Evolutionary conservation across 106 monocot genomes (phyloP), one percentile per base, ranked within the genome.

Genomic region (Gastrodia elata): DNA sequence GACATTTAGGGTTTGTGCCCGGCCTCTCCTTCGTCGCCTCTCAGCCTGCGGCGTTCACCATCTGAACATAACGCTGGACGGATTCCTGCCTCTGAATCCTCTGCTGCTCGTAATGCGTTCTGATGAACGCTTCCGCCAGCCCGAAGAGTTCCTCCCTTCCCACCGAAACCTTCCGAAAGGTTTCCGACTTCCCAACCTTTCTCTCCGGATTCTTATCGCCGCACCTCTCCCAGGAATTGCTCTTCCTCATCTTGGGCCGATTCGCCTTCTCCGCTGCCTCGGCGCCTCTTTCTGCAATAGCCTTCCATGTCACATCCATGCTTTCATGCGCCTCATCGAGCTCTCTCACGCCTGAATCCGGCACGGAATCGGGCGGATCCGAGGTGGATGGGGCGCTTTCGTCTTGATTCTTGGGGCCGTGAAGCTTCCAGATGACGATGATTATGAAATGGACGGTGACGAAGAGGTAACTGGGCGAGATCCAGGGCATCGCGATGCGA

Each of bases 381-480:
- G 18, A 25, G 0, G 8, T 7, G 57, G 57, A 6, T 59, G 74
- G 5, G 0, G 13, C 20, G 10, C 33, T 35, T 61, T 61, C 61
- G 22, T 32, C 32, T 61, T 61, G 61, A 2, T 10, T 24, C 15
- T 1, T 11, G 10, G 61, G 27, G 8, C 32, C 30, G 71, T 85
- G 83, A 65, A 90, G 85, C 75, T 74, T 82, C 87, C 87, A 84
- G 74, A 94, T 87, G 56, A 73, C 68, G 83, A 88, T 35, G 83
- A 94, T 87, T 67, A 94, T 94, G 83, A 87, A 74, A 71, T 94
- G 81, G 36, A 86, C 76, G 71, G 74, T 76, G 74, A 83, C 44
- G 86, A 86, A 77, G 64, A 83, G 86, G 77, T 83, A 86, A 4
- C 79, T 69, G 33, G 82, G 85, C n/a, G 44, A 55, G 73, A 79